phyloP scores from a whole-genome alignment of 352 stramenopile genomes.

The Pythium myriotylum region DNA sequence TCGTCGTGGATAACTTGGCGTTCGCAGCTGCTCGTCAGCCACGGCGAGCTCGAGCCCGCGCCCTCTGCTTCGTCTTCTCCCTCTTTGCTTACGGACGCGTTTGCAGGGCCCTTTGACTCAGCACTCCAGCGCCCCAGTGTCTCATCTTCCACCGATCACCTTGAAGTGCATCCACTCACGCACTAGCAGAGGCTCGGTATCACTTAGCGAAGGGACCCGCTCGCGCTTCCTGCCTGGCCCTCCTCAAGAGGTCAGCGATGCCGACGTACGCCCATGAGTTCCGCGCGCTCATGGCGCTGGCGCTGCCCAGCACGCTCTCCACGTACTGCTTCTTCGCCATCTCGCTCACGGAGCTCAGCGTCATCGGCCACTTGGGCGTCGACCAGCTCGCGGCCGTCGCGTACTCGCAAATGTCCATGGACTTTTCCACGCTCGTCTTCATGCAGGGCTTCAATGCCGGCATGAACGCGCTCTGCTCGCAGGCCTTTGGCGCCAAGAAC shows the following conservation, averaged over 20 bases:
- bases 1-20: background rate
- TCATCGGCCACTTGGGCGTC: conserved; percentile 81
- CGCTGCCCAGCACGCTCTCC: conserved; percentile 55
- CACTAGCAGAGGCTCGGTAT: too few relatives aligned
- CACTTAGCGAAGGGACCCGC: too few relatives aligned
- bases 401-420: conserved; percentile 79
- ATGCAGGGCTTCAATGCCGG: conserved; percentile 83
- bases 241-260: conserved; percentile 16
- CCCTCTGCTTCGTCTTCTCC: too few relatives aligned
- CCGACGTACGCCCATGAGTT: conserved; percentile 35
- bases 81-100: too few relatives aligned
- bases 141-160: too few relatives aligned
- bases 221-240: too few relatives aligned
- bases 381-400: conserved; percentile 76
- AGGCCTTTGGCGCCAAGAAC: conserved; percentile 87
- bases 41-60: too few relatives aligned
- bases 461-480: conserved; percentile 81
- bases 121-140: too few relatives aligned
- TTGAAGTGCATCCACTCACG: too few relatives aligned
- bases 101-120: too few relatives aligned
- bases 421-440: conserved; percentile 76
- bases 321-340: conserved; percentile 84
- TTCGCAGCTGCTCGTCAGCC: background rate
- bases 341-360: conserved; percentile 78
- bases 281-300: conserved; percentile 52